Percentiles rank a stretch among this genome's conserved stretches.
These are phyloP conservation scores for Aspergillus nidulans DNA, from an alignment of 495 filamentous ascomycete genomes.

Conservation along the genomic window DNA sequence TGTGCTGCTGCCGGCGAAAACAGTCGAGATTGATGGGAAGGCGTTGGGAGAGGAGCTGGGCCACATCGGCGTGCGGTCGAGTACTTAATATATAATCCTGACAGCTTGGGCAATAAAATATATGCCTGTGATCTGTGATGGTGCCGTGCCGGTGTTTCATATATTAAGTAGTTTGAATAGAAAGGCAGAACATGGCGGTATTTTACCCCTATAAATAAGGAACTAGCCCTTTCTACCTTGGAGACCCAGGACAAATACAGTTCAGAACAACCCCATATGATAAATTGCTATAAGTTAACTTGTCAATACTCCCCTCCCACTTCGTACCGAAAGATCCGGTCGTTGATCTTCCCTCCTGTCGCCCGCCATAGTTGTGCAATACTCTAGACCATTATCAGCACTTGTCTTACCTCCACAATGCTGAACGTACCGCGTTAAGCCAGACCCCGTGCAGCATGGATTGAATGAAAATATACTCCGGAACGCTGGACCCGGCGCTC, in stretches of 20 bases:
- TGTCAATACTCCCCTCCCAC: constrained; percentile 49
- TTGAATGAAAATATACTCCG: constrained; percentile 43
- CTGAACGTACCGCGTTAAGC: constrained; percentile 47
- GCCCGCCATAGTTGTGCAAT: constrained; percentile 37
- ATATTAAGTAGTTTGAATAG: too few relatives aligned
- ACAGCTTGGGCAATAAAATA: too few relatives aligned
- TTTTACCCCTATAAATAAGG: too few relatives aligned
- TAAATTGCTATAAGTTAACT: too few relatives aligned
- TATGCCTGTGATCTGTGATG: too few relatives aligned
- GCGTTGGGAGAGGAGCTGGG: constrained; percentile 44
- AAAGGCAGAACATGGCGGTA: too few relatives aligned
- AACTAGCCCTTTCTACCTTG: too few relatives aligned
- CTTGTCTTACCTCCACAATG: neutral
- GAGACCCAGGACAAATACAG: too few relatives aligned
- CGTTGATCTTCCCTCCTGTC: constrained; percentile 42
- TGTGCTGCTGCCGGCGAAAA: constrained; percentile 45
- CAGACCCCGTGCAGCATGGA: constrained; percentile 51
- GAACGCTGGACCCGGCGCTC: constrained; percentile 36
- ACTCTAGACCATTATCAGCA: constrained; percentile 15
- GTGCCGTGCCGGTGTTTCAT: too few relatives aligned
- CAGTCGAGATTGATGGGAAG: constrained; percentile 34
- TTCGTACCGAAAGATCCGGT: constrained; percentile 41
- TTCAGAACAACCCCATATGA: too few relatives aligned
- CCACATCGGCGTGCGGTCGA: constrained; percentile 29
- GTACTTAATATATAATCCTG: constrained; percentile 15